phyloP scores from a whole-genome alignment of 2,329 filamentous ascomycete genomes.

The Nakataea oryzae region DNA sequence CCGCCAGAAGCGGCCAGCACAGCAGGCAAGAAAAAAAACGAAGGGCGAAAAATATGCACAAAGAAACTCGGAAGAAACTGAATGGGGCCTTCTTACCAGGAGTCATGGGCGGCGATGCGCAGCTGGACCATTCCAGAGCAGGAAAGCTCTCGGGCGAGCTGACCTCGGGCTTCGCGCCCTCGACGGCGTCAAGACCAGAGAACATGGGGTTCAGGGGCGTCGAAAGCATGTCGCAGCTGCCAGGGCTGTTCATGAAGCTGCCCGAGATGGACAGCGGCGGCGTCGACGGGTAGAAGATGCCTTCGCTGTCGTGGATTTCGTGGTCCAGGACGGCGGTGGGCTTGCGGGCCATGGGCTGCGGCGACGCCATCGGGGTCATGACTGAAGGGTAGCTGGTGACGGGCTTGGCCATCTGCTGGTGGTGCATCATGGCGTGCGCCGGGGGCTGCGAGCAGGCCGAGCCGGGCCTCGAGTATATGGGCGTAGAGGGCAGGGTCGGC shows the following conservation, averaged over 20 bases:
- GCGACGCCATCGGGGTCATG: constrained; percentile 68
- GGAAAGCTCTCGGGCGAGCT: constrained; percentile 65
- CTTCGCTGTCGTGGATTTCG: constrained; percentile 51
- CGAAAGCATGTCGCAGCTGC: constrained; percentile 63
- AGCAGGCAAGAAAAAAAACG: background rate
- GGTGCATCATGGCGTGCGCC: constrained; percentile 35
- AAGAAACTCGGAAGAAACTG: too few species aligned
- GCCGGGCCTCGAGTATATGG: constrained; percentile 54
- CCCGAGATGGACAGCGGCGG: constrained; percentile 78
- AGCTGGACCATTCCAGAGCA: constrained; percentile 64
- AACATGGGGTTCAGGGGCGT: constrained; percentile 78
- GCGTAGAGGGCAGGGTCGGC: constrained; percentile 49
- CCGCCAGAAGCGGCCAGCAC: background rate
- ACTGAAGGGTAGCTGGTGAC: constrained; percentile 64
- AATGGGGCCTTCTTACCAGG: constrained; percentile 57
- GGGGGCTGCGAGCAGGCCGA: constrained; percentile 58
- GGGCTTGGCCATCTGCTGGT: constrained; percentile 58
- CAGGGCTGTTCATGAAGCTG: constrained; percentile 79
- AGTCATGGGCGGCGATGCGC: constrained; percentile 76
- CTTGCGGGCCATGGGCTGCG: constrained; percentile 64
- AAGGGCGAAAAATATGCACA: background rate
- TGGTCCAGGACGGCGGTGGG: constrained; percentile 72
- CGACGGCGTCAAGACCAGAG: constrained; percentile 58
- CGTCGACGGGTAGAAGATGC: constrained; percentile 69
- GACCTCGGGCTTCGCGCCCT: constrained; percentile 61